Evolutionary conservation across 768 basidiomycete species (phyloP).

Genomic region (Lepiota subincarnata): DNA sequence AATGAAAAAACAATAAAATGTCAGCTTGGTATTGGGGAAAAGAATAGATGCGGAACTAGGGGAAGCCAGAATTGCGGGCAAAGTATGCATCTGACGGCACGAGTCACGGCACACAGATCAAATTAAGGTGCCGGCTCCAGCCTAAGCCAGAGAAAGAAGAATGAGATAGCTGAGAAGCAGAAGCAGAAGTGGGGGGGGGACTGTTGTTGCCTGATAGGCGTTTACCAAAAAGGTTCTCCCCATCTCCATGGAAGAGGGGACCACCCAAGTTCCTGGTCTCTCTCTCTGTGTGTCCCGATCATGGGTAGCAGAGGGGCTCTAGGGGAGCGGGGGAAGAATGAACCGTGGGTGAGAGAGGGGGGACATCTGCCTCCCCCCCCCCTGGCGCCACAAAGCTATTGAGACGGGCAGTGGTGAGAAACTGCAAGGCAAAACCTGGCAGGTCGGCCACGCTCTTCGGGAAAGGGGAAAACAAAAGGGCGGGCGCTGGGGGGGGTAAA

Average conservation of each 20-base stretch:
- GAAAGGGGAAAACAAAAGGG: neutral
- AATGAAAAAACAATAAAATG: neutral
- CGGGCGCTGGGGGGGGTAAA: neutral
- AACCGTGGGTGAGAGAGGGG: too few species aligned
- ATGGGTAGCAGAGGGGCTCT: too few species aligned
- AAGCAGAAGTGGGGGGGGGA: too few species aligned
- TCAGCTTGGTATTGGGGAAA: neutral
- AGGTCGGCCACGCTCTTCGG: neutral
- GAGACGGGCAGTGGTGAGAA: neutral
- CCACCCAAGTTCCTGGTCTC: too few species aligned
- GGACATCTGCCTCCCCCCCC: too few species aligned
- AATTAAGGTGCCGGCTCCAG: neutral
- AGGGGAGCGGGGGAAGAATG: neutral
- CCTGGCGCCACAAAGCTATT: neutral
- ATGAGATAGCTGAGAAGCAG: neutral
- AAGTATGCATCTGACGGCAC: too few species aligned
- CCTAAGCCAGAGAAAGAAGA: neutral
- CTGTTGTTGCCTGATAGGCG: conserved; percentile 1
- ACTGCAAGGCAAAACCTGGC: neutral
- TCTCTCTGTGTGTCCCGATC: too few species aligned
- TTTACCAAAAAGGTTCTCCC: neutral
- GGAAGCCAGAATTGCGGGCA: neutral
- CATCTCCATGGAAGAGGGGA: conserved; percentile 1
- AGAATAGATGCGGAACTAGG: neutral
- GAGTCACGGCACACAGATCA: neutral